A percentile compares a stretch with the other conserved stretches of the same genome.
Conservation (phyloP, 2,329 filamentous ascomycete genomes). For the Epichloe typhina region DNA sequence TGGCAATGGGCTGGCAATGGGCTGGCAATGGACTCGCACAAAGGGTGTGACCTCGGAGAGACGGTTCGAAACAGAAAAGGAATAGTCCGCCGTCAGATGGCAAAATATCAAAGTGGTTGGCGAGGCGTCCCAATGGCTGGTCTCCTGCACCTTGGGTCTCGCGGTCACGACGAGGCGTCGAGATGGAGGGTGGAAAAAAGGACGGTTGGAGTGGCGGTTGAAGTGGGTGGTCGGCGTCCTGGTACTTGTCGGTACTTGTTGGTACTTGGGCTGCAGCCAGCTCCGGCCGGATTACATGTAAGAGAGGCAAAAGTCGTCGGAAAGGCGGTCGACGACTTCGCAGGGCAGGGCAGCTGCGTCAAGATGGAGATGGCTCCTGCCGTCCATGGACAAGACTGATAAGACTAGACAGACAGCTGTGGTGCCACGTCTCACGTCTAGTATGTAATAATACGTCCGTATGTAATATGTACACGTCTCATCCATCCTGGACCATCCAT, state of each 20-base stretch:
- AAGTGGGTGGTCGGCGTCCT: too few species aligned
- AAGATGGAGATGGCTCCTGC: background rate
- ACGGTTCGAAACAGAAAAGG: background rate
- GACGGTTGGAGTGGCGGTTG: too few species aligned
- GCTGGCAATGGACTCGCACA: background rate
- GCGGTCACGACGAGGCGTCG: background rate
- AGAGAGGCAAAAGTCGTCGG: too few species aligned
- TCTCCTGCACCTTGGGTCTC: conserved; percentile 1
- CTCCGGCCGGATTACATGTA: too few species aligned
- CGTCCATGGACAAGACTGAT: too few species aligned
- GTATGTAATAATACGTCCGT: too few species aligned
- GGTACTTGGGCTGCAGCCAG: background rate
- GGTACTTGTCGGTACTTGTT: too few species aligned
- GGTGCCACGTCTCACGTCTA: conserved; percentile 3
- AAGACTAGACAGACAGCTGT: background rate
- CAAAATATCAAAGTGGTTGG: conserved; percentile 1
- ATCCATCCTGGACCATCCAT: too few species aligned
- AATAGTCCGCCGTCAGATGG: background rate
- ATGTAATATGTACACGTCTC: too few species aligned
- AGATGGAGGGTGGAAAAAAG: background rate
- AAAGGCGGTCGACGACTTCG: background rate
- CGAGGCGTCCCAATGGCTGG: conserved; percentile 1
- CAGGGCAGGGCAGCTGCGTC: too few species aligned
- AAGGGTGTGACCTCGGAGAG: background rate
- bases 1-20: background rate